phyloP scores from a whole-genome alignment of 2,329 filamentous ascomycete species.

The Ascosphaera apis region DNA sequence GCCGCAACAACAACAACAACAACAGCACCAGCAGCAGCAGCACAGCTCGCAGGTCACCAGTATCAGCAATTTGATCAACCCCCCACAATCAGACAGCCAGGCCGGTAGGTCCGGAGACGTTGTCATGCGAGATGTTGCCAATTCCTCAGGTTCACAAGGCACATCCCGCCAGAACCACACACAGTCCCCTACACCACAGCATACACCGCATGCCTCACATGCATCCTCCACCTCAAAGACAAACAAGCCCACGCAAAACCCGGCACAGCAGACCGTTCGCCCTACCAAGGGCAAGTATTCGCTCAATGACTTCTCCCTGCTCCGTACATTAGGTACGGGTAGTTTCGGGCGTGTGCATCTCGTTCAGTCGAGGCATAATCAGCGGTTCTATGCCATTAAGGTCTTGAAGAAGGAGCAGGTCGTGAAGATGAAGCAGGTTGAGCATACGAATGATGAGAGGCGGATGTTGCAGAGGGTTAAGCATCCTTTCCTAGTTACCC shows the following conservation, averaged over 20 bases:
- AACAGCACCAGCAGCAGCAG: constrained; percentile 17
- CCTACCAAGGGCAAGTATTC: constrained; percentile 96
- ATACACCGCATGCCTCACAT: neutral
- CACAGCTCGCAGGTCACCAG: constrained; percentile 44
- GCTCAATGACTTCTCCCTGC: constrained; percentile 67
- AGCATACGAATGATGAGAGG: constrained; percentile 96
- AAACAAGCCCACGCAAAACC: constrained; percentile 11
- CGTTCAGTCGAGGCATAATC: constrained; percentile 94
- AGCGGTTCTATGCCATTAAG: constrained; percentile 95
- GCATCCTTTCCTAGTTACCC: constrained; percentile 88
- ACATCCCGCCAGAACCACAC: constrained; percentile 3
- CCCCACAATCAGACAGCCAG: constrained; percentile 29
- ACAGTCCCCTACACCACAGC: neutral
- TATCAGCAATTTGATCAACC: constrained; percentile 67
- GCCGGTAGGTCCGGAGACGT: constrained; percentile 1
- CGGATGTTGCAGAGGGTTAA: constrained; percentile 92
- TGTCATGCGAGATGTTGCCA: neutral
- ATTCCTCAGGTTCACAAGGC: constrained; percentile 4
- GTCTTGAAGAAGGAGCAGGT: constrained; percentile 97
- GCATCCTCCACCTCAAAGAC: too few relatives aligned
- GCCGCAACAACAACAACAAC: constrained; percentile 17
- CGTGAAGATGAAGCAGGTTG: constrained; percentile 99
- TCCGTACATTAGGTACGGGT: constrained; percentile 81
- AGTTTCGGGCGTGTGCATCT: constrained; percentile 93
- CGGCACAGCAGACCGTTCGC: constrained; percentile 19